Evolutionary conservation across 805 yeast species (phyloP), one percentile per base, ranked within the genome.

Genomic region (Kodamaea nitidulidarum): DNA sequence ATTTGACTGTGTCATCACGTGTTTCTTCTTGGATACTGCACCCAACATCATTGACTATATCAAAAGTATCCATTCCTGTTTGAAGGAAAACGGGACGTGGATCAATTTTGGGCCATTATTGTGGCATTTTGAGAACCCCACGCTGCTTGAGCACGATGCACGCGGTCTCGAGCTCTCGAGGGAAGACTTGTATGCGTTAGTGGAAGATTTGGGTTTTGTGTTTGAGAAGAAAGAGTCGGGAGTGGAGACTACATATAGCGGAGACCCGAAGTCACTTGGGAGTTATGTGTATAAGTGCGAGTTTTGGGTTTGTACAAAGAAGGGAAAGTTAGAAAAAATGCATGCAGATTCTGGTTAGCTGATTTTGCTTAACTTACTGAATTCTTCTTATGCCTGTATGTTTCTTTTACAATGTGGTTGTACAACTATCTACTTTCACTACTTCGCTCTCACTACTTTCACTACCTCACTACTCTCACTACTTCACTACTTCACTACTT

Each of bases 1-100:
- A 11, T 78, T 71, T 47, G 71, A 76, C 42, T 62, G 71, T 0
- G 58, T 81, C 1, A 63, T 71, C 7, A 78, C 85, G 0, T 69
- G 78, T 44, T 81, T 74, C 54, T 81, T 81, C 51, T 48, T 81
- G n/a, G 87, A 81, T 45, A 80, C 86, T 0, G 76, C 85, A 0
- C 54, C 73, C 4, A 78, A 80, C 51, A 56, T 80, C 17, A 66
- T 80, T 9, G 84, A 80, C 34, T 80, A 80, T 47, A 29, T 81
- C 29, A 64, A 63, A 36, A 60, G 81, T 0, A 67, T 81, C 2
- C 55, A 60, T 27, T 65, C 75, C 47, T 65, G 74, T 16, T 48
- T 80, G 41, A 62, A 65, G 24, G 51, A 55, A 0, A 61, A 57
- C 15, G 86, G 83, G 0, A 40, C 58, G 12, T 81, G 86, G 86